Evolutionary conservation across 306 rosid species (phyloP).

Genomic region (Pyrus betulifolia): DNA sequence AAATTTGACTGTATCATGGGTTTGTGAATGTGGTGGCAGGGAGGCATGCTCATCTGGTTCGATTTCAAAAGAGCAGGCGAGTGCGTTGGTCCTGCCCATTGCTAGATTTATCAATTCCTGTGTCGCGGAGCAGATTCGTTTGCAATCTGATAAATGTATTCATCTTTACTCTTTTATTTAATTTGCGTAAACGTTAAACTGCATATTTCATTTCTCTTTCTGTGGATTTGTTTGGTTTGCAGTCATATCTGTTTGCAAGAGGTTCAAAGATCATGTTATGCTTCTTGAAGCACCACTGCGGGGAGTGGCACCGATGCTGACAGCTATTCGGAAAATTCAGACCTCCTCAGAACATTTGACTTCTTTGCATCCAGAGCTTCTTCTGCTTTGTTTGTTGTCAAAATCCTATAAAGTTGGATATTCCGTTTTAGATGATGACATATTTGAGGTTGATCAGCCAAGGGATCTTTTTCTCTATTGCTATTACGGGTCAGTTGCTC

Average conservation of each 20-base stretch:
- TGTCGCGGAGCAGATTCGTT: constrained; percentile 58
- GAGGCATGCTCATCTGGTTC: constrained; percentile 52
- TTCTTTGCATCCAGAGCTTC: constrained; percentile 73
- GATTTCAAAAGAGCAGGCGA: constrained; percentile 50
- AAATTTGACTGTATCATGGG: not conserved
- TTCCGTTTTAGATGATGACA: constrained; percentile 63
- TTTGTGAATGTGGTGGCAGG: constrained; percentile 36
- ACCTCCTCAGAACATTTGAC: constrained; percentile 67
- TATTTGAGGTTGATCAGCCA: constrained; percentile 82
- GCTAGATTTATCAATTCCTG: constrained; percentile 54
- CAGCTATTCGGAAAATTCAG: constrained; percentile 70
- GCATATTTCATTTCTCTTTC: not conserved
- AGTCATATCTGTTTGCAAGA: constrained; percentile 77
- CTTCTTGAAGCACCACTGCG: constrained; percentile 72
- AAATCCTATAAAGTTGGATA: constrained; percentile 79
- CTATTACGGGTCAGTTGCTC: constrained; percentile 75
- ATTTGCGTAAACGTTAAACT: not conserved
- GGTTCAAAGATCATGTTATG: constrained; percentile 64
- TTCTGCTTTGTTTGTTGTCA: constrained; percentile 75
- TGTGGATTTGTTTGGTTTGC: constrained; percentile 19
- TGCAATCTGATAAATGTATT: constrained; percentile 79
- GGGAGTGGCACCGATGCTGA: constrained; percentile 74
- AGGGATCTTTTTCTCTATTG: constrained; percentile 83
- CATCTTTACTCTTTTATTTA: not conserved
- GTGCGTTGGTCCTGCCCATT: constrained; percentile 30